Conservation (phyloP, 1,284 basidiomycete genomes). For the Boletellus deceptivus region DNA sequence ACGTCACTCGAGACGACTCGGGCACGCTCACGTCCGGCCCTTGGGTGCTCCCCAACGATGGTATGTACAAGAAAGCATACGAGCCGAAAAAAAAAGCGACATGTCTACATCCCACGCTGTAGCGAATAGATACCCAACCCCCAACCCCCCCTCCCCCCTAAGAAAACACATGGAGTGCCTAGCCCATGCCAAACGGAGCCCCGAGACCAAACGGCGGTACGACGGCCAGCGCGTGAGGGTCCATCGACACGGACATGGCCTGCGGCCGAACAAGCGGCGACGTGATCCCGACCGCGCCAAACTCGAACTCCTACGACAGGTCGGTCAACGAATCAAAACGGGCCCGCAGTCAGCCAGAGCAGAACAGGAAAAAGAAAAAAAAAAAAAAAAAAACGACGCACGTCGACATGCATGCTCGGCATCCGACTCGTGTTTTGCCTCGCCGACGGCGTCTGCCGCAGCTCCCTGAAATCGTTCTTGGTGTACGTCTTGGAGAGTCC, state of each 20-base stretch:
- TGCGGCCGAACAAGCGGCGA: conserved; percentile 32
- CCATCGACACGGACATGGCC: conserved; percentile 14
- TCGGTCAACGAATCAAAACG: too few species aligned
- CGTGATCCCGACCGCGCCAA: conserved; percentile 9
- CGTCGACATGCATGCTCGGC: conserved; percentile 76
- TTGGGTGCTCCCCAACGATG: too few species aligned
- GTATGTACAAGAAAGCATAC: too few species aligned
- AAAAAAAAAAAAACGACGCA: conserved; percentile 40
- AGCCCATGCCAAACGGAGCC: conserved; percentile 30
- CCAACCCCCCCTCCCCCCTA: too few species aligned
- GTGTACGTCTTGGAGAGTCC: conserved; percentile 78
- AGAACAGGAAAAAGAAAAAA: too few species aligned
- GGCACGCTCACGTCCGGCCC: too few species aligned
- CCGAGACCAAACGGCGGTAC: conserved; percentile 28
- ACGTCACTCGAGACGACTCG: too few species aligned
- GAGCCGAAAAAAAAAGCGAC: too few species aligned
- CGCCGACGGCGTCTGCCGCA: conserved; percentile 61
- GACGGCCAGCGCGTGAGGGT: conserved; percentile 18
- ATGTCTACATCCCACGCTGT: too few species aligned
- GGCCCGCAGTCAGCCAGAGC: background rate
- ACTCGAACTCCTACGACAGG: conserved; percentile 33
- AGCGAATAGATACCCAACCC: too few species aligned
- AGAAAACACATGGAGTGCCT: background rate
- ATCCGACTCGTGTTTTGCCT: conserved; percentile 78
- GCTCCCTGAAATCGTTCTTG: conserved; percentile 74